phyloP scores from a whole-genome alignment of 805 yeast genomes.

The Starmerella bombicola region DNA sequence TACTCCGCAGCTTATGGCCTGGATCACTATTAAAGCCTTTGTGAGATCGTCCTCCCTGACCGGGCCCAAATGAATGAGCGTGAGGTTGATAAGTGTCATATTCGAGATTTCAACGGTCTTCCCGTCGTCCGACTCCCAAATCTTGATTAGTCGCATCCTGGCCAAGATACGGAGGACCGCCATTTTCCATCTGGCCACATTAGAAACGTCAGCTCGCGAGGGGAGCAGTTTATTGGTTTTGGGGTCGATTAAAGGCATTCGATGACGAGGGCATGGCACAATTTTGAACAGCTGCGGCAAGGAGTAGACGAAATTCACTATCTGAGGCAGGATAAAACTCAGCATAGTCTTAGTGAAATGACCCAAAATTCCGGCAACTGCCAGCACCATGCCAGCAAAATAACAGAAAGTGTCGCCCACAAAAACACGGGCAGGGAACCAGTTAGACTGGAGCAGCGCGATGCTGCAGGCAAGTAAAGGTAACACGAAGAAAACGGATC shows the following conservation, averaged over 20 bases:
- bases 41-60: conserved; percentile 73
- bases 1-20: conserved; percentile 50
- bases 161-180: conserved; percentile 37
- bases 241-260: conserved; percentile 67
- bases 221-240: conserved; percentile 65
- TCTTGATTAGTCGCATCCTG: conserved; percentile 38
- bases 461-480: conserved; percentile 81
- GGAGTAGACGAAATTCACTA: conserved; percentile 77
- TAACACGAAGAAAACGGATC: conserved; percentile 63
- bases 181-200: conserved; percentile 17
- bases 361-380: conserved; percentile 89
- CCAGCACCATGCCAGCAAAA: conserved; percentile 97
- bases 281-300: conserved; percentile 81
- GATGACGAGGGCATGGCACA: conserved; percentile 90
- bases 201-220: conserved; percentile 34
- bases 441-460: conserved; percentile 64
- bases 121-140: conserved; percentile 26
- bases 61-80: conserved; percentile 81
- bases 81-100: conserved; percentile 75
- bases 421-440: conserved; percentile 86
- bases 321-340: conserved; percentile 80
- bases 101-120: conserved; percentile 46
- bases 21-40: conserved; percentile 43
- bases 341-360: conserved; percentile 90
- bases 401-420: conserved; percentile 98